Evolutionary conservation across 768 basidiomycete species (phyloP), one percentile per base, ranked within the genome.

Genomic region (Hericium coralloides): DNA sequence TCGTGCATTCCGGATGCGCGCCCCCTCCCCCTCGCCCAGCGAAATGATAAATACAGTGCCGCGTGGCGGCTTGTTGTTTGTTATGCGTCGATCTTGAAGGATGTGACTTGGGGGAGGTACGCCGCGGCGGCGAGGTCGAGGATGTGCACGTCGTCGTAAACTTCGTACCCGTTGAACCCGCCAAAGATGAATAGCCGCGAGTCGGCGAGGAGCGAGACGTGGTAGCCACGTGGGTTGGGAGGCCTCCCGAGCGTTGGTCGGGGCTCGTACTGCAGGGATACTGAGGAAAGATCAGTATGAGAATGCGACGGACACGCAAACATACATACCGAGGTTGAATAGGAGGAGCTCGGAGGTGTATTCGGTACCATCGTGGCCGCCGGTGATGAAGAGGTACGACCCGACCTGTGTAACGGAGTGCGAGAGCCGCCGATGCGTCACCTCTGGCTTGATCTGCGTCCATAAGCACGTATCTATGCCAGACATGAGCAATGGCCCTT

Each of bases 331-430:
- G 38, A 98, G 83, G 65, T 97, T 94, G 70, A 93, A 93, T 4
- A 91, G 74, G 17, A 92, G 74, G 5, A 95, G 74, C 12, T 95
- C 88, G 2, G 79, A 78, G 37, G 74, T 77, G 67, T 97, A 97
- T 50, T 83, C 74, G 12, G 72, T 69, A 4, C 90, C 89, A 60
- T 95, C 87, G 71, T 95, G 93, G 2, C 95, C 95, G 0, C 93
- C 94, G 47, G 86, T 76, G 55, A 95, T 78, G 72, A 95, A 94
- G 0, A 98, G 79, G 67, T 92, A 95, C 1, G 91, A 92, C 31
- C 95, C 93, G 15, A 98, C 89, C 68, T 89, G 90, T 0, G 93
- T 92, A 14, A 92, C 79, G 12, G 87, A 88, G 63, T 98, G 95
- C 25, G 88, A 86, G 45, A 95, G 76, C 10, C 91, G 81, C 59